Conservation (phyloP, 768 basidiomycete genomes). For the Boletus reticulatus region DNA sequence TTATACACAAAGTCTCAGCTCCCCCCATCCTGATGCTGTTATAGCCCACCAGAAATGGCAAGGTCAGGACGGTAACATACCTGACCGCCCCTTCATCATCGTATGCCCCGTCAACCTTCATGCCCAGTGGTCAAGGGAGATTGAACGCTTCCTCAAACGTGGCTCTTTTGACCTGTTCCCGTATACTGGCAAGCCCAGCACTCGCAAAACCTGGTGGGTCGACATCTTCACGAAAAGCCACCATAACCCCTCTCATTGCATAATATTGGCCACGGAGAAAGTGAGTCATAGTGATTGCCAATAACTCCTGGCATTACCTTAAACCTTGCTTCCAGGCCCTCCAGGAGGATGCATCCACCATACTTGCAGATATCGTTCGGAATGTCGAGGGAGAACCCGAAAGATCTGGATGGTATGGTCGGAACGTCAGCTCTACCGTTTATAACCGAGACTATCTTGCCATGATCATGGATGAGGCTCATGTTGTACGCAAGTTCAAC, state of each 20-base stretch:
- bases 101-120: not conserved
- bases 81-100: not conserved
- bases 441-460: too few relatives aligned
- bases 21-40: too few relatives aligned
- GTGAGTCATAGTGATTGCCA: not conserved
- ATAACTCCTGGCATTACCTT: too few relatives aligned
- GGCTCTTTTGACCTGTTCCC: not conserved
- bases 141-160: not conserved
- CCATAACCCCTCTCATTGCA: not conserved
- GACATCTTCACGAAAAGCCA: not conserved
- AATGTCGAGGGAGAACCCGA: too few relatives aligned
- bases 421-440: too few relatives aligned
- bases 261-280: not conserved
- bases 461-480: too few relatives aligned
- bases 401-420: too few relatives aligned
- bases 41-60: not conserved
- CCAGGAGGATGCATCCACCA: too few relatives aligned
- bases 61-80: not conserved
- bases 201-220: not conserved
- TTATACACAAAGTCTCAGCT: too few relatives aligned
- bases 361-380: too few relatives aligned
- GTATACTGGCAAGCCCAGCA: not conserved
- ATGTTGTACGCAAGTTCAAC: too few relatives aligned
- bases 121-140: not conserved
- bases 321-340: too few relatives aligned